Conservation (phyloP, 352 stramenopile genomes). For the Phytophthora gonapodyides region DNA sequence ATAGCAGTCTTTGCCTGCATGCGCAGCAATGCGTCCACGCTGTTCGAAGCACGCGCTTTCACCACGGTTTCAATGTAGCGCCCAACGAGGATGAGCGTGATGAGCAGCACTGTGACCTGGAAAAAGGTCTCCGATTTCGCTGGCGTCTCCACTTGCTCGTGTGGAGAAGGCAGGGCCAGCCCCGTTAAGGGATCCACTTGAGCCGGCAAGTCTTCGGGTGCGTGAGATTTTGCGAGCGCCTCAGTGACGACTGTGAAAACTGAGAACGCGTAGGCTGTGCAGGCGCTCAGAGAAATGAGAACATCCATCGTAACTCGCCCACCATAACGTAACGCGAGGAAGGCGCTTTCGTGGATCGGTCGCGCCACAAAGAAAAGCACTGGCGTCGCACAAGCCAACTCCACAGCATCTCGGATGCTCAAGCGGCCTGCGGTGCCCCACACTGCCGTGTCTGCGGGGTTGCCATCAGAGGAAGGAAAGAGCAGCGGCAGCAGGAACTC, state of each 20-base stretch:
- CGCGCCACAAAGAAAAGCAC: conserved; percentile 61
- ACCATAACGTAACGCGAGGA: conserved; percentile 58
- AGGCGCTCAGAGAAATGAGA: conserved; percentile 75
- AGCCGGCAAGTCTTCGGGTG: conserved; percentile 1
- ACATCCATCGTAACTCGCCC: conserved; percentile 79
- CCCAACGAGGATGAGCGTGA: conserved; percentile 75
- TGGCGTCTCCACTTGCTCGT: conserved; percentile 17
- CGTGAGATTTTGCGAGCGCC: conserved; percentile 8
- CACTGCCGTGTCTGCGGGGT: conserved; percentile 33
- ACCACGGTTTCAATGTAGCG: conserved; percentile 78
- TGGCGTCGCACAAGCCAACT: conserved; percentile 67
- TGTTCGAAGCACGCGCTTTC: conserved; percentile 72
- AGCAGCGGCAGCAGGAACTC: conserved; percentile 61
- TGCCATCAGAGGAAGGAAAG: conserved; percentile 18
- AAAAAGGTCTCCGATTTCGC: conserved; percentile 69
- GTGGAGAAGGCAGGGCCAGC: conserved; percentile 7
- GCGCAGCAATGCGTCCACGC: conserved; percentile 63
- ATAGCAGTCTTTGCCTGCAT: conserved; percentile 89
- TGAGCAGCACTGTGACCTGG: conserved; percentile 66
- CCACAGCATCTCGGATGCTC: conserved; percentile 56
- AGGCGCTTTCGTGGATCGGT: conserved; percentile 79
- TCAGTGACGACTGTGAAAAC: conserved; percentile 39
- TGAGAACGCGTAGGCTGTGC: conserved; percentile 70
- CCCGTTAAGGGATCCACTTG: conserved; percentile 16
- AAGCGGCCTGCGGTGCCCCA: conserved; percentile 35